Conservation (phyloP, 352 stramenopile species). For the Elongisporangium prolatum region DNA sequence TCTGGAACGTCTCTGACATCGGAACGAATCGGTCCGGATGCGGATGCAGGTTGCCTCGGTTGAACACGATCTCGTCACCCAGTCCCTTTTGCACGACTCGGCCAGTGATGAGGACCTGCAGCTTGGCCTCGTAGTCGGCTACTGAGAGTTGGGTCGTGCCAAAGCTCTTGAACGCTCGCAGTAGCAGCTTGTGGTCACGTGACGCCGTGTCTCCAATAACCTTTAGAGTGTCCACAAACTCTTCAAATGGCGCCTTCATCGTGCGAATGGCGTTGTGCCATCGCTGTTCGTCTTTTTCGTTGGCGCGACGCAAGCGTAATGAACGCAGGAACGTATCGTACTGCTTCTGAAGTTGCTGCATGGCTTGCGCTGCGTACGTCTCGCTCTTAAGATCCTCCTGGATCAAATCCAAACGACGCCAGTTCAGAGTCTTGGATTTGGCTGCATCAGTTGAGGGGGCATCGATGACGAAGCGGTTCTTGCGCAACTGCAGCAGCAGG, state of each 20-base stretch:
- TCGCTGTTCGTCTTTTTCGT: constrained; percentile 28
- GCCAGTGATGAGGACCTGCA: constrained; percentile 44
- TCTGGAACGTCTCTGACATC: constrained; percentile 33
- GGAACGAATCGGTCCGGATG: constrained; percentile 37
- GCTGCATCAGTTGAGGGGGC: constrained; percentile 2
- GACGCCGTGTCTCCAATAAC: constrained; percentile 19
- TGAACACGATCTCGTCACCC: constrained; percentile 45
- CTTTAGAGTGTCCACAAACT: constrained; percentile 22
- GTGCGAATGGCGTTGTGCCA: constrained; percentile 33
- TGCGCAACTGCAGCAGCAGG: constrained; percentile 53
- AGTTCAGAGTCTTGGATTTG: constrained; percentile 15
- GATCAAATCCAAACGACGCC: constrained; percentile 24
- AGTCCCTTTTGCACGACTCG: constrained; percentile 12
- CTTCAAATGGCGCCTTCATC: constrained; percentile 17
- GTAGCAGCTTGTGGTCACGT: constrained; percentile 42
- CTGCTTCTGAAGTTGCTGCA: constrained; percentile 49
- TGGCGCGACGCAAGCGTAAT: constrained; percentile 27
- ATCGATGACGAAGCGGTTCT: constrained; percentile 35
- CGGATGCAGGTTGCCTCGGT: constrained; percentile 55
- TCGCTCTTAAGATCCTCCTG: constrained; percentile 14
- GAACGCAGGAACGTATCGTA: constrained; percentile 40
- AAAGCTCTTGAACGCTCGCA: constrained; percentile 35
- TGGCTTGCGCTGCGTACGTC: constrained; percentile 23
- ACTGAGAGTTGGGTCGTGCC: constrained; percentile 16
- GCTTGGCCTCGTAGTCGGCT: constrained; percentile 41